phyloP scores from a whole-genome alignment of 805 yeast species.

The Millerozyma acaciae region DNA sequence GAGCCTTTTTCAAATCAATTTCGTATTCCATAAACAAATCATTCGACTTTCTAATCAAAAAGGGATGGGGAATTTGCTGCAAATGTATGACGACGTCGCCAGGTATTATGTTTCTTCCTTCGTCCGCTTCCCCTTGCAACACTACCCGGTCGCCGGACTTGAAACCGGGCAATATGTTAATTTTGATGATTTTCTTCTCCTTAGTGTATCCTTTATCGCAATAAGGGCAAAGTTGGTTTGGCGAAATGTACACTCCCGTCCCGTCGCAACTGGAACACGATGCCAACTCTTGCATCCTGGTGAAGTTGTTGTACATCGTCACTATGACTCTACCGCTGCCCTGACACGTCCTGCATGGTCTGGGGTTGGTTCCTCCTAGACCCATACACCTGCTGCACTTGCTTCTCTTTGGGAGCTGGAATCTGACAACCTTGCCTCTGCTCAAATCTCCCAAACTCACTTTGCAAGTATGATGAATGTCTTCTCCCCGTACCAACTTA shows the following conservation, averaged over 20 bases:
- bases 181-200: conserved; percentile 47
- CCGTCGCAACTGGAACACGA: conserved; percentile 35
- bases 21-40: conserved; percentile 43
- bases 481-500: conserved; percentile 39
- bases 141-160: conserved; percentile 48
- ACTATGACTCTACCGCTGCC: conserved; percentile 49
- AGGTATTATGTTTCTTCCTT: conserved; percentile 53
- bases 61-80: conserved; percentile 35
- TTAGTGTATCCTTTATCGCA: conserved; percentile 43
- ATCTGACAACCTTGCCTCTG: conserved; percentile 52
- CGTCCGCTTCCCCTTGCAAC: conserved; percentile 62
- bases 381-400: conserved; percentile 52
- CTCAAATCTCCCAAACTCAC: conserved; percentile 56
- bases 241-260: conserved; percentile 23
- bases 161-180: conserved; percentile 56
- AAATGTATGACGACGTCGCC: conserved; percentile 65
- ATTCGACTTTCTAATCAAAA: conserved; percentile 39
- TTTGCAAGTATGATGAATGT: conserved; percentile 52
- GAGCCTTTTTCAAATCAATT: conserved; percentile 51
- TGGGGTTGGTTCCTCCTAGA: conserved; percentile 43
- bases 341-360: conserved; percentile 33
- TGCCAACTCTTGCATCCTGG: conserved; percentile 33
- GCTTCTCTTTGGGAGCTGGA: conserved; percentile 49
- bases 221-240: conserved; percentile 18
- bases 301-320: conserved; percentile 38